Evolutionary conservation across 2,329 filamentous ascomycete species (phyloP).

Genomic region (Fusarium graminum): DNA sequence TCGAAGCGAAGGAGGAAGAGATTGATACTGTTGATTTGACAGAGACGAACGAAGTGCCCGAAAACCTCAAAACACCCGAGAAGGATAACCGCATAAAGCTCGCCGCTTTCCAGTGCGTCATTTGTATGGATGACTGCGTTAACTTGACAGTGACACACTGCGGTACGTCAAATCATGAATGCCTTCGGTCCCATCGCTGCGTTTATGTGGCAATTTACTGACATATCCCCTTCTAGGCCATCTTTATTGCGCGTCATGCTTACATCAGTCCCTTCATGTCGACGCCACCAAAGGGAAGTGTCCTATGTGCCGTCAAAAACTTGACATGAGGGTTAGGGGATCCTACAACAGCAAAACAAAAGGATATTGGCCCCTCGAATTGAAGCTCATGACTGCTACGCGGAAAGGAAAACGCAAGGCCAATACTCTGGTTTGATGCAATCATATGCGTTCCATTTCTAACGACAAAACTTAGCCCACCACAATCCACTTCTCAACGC

Average conservation of each 20-base stretch:
- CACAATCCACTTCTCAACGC: background rate
- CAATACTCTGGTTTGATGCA: conserved; percentile 47
- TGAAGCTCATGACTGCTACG: conserved; percentile 71
- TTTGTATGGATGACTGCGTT: conserved; percentile 74
- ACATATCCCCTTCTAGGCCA: conserved; percentile 63
- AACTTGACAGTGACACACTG: conserved; percentile 74
- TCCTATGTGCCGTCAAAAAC: conserved; percentile 72
- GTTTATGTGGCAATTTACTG: conserved; percentile 16
- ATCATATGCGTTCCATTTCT: background rate
- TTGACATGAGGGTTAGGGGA: conserved; percentile 62
- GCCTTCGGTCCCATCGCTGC: background rate
- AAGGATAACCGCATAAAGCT: conserved; percentile 66
- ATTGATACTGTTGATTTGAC: conserved; percentile 54
- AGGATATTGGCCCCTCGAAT: conserved; percentile 69
- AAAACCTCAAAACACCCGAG: conserved; percentile 59
- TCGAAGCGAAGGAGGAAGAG: conserved; percentile 41
- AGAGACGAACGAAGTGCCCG: conserved; percentile 59
- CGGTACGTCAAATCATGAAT: conserved; percentile 63
- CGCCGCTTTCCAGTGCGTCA: conserved; percentile 72
- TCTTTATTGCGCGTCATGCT: conserved; percentile 73
- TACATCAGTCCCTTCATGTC: conserved; percentile 71
- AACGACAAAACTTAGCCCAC: background rate
- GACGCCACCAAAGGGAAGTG: conserved; percentile 69
- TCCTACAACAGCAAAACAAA: conserved; percentile 62
- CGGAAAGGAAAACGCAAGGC: conserved; percentile 63